Evolutionary conservation across 768 basidiomycete species (phyloP), one percentile per base, ranked within the genome.

Genomic region (Kwoniella mangroviensis): DNA sequence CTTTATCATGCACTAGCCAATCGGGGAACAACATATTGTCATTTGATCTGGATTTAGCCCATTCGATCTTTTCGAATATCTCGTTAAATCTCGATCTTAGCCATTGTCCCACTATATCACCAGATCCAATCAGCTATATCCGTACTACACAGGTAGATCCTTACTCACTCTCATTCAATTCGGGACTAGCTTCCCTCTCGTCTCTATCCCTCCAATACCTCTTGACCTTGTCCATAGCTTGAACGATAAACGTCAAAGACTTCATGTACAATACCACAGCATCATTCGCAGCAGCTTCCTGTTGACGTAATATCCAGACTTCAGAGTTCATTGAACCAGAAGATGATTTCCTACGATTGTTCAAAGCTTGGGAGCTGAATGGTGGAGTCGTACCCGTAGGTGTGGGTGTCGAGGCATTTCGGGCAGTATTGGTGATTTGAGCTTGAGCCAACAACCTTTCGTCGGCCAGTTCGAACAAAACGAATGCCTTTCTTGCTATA

Each of bases 401-500:
- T 3, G 67, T 68, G 21, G 67, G 57, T 26, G 67, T 61, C 17
- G 28, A 56, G 4, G 65, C 54, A 41, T 52, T 63, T 21, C 63
- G 61, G 19, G 62, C 62, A 19, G 61, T 62, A 40, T 45, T 54
- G 21, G 70, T 65, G 11, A 75, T 69, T 41, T 63, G 28, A 19
- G 73, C 65, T 72, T 79, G 79, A 13, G 60, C 43, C 0, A 66
- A 45, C 88, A 97, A 90, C 86, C 94, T 91, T 73, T 74, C 51
- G 75, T 98, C 96, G 22, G 92, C 97, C 89, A 94, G 96, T 70
- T 92, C 90, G 67, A 92, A 91, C 68, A 98, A 84, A 63, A 95
- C 94, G 70, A 92, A 90, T 42, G 96, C 96, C 87, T 98, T 99
- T 86, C 97, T 93, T 42, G 95, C 96, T 3, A 95, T 85, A 72